Evolutionary conservation across 371 early-diverging fungal species (phyloP).

Genomic region (Mucor plumbeus): DNA sequence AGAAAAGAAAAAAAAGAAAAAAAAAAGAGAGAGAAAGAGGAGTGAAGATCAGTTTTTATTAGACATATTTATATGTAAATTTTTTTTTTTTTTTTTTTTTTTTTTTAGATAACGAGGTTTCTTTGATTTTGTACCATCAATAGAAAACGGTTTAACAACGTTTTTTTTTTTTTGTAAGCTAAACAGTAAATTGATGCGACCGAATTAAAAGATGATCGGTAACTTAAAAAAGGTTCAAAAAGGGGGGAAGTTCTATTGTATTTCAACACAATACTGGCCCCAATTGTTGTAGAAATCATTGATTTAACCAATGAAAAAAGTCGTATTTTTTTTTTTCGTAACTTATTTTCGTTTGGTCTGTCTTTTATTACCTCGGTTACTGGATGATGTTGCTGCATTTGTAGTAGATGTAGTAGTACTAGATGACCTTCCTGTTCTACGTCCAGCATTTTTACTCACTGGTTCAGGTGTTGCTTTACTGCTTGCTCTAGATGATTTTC

Average conservation of each 20-base stretch:
- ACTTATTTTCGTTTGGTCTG: slow-evolving; percentile 31
- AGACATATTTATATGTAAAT: neutral
- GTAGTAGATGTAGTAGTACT: neutral
- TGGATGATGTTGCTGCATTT: slow-evolving; percentile 2
- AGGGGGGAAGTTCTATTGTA: slow-evolving; percentile 2
- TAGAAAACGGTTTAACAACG: neutral
- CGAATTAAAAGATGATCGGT: slow-evolving; percentile 2
- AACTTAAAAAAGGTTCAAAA: neutral
- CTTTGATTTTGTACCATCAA: slow-evolving; percentile 3
- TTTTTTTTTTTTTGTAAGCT: neutral
- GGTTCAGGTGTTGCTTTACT: slow-evolving; percentile 37
- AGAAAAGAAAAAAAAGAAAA: slow-evolving; percentile 1
- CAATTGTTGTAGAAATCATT: slow-evolving; percentile 10
- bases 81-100: neutral
- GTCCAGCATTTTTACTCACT: slow-evolving; percentile 14
- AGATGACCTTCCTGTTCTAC: slow-evolving; percentile 29
- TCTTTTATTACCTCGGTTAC: slow-evolving; percentile 24
- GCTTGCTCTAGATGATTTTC: slow-evolving; percentile 30
- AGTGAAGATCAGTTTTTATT: neutral
- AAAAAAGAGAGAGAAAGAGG: neutral
- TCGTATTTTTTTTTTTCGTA: neutral
- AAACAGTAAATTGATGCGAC: neutral
- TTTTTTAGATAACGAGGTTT: neutral
- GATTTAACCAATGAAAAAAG: slow-evolving; percentile 12
- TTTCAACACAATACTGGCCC: slow-evolving; percentile 4